A percentile compares a stretch with the other conserved stretches of the same genome.
These are phyloP conservation scores for Rhodotorula diobovata DNA, from an alignment of 768 basidiomycete genomes.

Conservation along the genomic window DNA sequence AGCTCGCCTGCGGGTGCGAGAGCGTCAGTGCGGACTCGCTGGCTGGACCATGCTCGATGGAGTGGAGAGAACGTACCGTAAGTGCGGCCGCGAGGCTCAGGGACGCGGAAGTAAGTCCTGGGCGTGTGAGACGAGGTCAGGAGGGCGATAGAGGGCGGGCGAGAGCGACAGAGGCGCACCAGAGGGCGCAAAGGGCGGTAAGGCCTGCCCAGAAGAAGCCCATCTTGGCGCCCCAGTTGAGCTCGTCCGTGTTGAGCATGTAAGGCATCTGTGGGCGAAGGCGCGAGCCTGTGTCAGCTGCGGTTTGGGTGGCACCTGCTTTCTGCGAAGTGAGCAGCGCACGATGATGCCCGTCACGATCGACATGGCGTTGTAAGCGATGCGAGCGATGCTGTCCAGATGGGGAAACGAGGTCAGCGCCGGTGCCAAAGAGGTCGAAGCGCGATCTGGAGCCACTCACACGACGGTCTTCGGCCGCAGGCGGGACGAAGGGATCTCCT, in stretches of 20 bases:
- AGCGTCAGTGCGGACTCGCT: too few relatives aligned
- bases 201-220: slow-evolving; percentile 44
- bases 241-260: background rate
- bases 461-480: slow-evolving; percentile 48
- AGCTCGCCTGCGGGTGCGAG: slow-evolving; percentile 43
- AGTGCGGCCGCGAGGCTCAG: slow-evolving; percentile 40
- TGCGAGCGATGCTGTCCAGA: slow-evolving; percentile 11
- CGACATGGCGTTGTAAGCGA: slow-evolving; percentile 35
- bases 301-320: too few relatives aligned
- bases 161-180: too few relatives aligned
- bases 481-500: slow-evolving; percentile 46
- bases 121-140: too few relatives aligned
- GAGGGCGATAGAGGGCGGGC: too few relatives aligned
- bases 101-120: slow-evolving; percentile 40
- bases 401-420: slow-evolving; percentile 27
- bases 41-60: background rate
- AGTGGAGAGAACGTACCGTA: slow-evolving; percentile 5
- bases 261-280: slow-evolving; percentile 5
- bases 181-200: slow-evolving; percentile 11
- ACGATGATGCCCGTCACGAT: slow-evolving; percentile 41
- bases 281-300: too few relatives aligned
- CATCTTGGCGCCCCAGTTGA: slow-evolving; percentile 37
- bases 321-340: background rate
- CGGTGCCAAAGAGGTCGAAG: slow-evolving; percentile 21
- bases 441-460: slow-evolving; percentile 3